Base-by-base conservation (phyloP, 148 eudicot species). In the Fallopia convolvulus region DNA sequence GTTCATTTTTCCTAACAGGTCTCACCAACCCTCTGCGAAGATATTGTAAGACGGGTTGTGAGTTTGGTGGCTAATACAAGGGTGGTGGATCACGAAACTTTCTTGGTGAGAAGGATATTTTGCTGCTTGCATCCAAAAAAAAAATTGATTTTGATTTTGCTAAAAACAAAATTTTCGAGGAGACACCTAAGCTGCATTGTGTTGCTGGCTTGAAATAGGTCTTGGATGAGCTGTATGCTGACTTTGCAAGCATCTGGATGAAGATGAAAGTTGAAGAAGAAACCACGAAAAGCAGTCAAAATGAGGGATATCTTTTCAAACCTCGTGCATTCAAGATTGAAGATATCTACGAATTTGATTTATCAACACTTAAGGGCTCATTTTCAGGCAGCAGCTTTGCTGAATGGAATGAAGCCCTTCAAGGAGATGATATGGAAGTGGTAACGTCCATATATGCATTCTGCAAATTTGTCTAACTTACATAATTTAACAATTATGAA, bases 381-480 rank as follows among this genome's bases (percentile, higher is more conserved):
- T 84, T 86, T 79, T 74, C 86, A 33, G 84, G 76, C 60, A 96
- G 90, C 70, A 83, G 85, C 75, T 90, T 91, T 74, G 79, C 80
- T 41, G 98, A 96, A 79, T 93, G 99, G 99, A 90, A 91, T 77
- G 98, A 91, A 33, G 85, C 86, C 70, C 77, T 89, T 66, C 76
- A 80, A 50, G 89, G 91, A 79, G 94, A 85, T 47, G 75, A 70
- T 46, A 49, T 26, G 72, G 85, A 78, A 76, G 83, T 75, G 88
- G 95, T 91, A 79, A 80, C 53, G 41, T 78, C 65, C 23, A 32
- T 33, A 13, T 66, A 68, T 39, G 44, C 72, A 32, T 68, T 15
- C 9, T 68, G 46, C 72, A 17, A 33, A 6, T 68, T 68, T 68
- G 21, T 36, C 6, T 68, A 68, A 39, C 1, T 1, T 36, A 30